Evolutionary conservation across 345 rosid species (phyloP).

Genomic region (Rhodamnia rubescens): DNA sequence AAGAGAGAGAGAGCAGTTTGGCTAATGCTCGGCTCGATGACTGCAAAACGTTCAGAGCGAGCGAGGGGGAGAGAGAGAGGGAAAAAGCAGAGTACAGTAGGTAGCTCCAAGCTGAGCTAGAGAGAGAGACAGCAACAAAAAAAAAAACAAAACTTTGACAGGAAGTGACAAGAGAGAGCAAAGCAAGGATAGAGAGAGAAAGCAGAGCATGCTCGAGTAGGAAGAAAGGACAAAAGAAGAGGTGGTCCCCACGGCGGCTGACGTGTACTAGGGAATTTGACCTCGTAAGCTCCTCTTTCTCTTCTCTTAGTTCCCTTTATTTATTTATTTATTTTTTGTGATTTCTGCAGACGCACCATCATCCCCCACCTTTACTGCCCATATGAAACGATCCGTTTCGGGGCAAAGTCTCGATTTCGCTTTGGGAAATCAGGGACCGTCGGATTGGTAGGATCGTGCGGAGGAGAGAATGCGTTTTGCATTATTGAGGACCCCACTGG

Average conservation of each 20-base stretch:
- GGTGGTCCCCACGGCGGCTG: neutral
- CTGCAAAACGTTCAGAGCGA: neutral
- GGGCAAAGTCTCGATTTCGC: too few species aligned
- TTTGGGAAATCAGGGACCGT: too few species aligned
- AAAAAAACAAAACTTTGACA: neutral
- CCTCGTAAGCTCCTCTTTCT: neutral
- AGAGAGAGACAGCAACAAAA: neutral
- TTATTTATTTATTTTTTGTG: too few species aligned
- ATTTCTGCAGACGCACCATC: too few species aligned
- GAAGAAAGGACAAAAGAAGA: neutral
- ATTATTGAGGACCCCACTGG: neutral
- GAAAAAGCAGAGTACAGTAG: slow-evolving; percentile 1
- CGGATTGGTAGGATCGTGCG: neutral
- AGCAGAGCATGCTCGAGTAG: neutral
- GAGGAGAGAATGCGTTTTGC: neutral
- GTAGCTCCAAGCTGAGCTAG: slow-evolving; percentile 1
- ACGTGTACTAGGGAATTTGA: neutral
- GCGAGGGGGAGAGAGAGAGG: neutral
- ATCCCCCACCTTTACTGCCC: too few species aligned
- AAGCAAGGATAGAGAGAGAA: neutral
- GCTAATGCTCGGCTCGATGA: neutral
- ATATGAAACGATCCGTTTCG: too few species aligned
- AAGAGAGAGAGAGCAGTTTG: neutral
- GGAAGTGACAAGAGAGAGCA: neutral
- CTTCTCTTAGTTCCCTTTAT: neutral